Conservation (phyloP, 371 early-diverging fungal species). For the Actinomortierella wolfii region DNA sequence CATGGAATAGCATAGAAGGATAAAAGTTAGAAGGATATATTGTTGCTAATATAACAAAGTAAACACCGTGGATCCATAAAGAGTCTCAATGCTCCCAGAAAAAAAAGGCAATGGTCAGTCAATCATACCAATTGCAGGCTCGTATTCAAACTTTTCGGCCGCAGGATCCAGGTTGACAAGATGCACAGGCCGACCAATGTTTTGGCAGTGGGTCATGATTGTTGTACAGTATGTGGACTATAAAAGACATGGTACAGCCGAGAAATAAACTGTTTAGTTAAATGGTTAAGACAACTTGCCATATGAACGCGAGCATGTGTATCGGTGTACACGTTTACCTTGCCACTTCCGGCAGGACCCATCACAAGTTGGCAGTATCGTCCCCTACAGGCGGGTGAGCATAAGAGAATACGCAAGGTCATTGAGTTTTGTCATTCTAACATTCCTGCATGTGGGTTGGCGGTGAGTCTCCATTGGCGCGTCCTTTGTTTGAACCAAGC, state of each 20-base stretch:
- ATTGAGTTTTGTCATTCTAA: too few species aligned
- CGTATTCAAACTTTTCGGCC: conserved; percentile 92
- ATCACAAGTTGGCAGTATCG: conserved; percentile 95
- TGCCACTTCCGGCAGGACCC: conserved; percentile 97
- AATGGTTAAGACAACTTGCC: too few species aligned
- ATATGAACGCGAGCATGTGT: not conserved
- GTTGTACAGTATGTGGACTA: conserved; percentile 96
- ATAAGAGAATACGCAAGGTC: too few species aligned
- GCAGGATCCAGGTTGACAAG: conserved; percentile 99
- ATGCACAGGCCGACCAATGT: conserved; percentile 81
- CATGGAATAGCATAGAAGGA: conserved; percentile 13
- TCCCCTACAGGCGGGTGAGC: too few species aligned
- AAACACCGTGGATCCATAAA: not conserved
- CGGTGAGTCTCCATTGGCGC: too few species aligned
- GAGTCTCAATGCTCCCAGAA: not conserved
- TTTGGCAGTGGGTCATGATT: conserved; percentile 90
- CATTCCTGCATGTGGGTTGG: too few species aligned
- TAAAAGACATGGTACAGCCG: not conserved
- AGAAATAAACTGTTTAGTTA: too few species aligned
- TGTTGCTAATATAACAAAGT: not conserved
- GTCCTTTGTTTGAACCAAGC: too few species aligned
- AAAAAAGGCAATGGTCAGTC: not conserved
- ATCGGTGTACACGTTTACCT: conserved; percentile 54
- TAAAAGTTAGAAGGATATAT: not conserved
- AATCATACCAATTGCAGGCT: conserved; percentile 77